A percentile compares a stretch with the other conserved stretches of the same genome.
Evolutionary conservation across 352 stramenopile species (phyloP).

Genomic region (Phytopythium delawarense): DNA sequence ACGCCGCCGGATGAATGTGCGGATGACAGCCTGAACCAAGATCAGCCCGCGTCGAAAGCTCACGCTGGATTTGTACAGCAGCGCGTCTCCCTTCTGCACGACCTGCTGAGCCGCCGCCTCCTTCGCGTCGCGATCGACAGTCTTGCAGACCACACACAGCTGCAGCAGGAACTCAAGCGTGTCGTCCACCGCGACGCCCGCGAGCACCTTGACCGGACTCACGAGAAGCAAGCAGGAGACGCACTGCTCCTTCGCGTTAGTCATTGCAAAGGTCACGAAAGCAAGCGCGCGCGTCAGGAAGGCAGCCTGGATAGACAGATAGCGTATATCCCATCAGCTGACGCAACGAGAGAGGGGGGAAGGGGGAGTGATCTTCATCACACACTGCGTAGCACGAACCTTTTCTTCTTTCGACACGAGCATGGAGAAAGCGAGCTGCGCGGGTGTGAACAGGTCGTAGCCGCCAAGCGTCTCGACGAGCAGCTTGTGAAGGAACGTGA

Average conservation of each 20-base stretch:
- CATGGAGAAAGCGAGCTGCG: slow-evolving; percentile 58
- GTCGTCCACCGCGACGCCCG: slow-evolving; percentile 54
- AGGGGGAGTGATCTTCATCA: too few species aligned
- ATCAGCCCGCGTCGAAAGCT: slow-evolving; percentile 67
- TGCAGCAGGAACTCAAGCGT: slow-evolving; percentile 77
- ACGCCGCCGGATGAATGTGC: slow-evolving; percentile 52
- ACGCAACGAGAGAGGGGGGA: neutral
- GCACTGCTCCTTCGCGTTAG: slow-evolving; percentile 23
- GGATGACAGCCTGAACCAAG: slow-evolving; percentile 66
- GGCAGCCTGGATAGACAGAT: slow-evolving; percentile 30
- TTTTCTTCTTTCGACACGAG: slow-evolving; percentile 75
- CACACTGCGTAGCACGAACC: slow-evolving; percentile 15
- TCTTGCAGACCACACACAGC: slow-evolving; percentile 58
- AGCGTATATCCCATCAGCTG: neutral
- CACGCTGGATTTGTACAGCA: slow-evolving; percentile 71
- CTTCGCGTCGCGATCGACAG: slow-evolving; percentile 39
- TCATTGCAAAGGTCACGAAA: slow-evolving; percentile 67
- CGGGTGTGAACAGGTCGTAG: slow-evolving; percentile 59
- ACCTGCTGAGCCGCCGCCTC: slow-evolving; percentile 53
- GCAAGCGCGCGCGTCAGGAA: slow-evolving; percentile 75
- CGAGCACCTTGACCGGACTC: slow-evolving; percentile 81
- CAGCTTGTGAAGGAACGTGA: slow-evolving; percentile 83
- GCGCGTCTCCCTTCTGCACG: slow-evolving; percentile 51
- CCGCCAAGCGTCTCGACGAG: slow-evolving; percentile 58
- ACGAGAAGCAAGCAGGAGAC: slow-evolving; percentile 75